Percentiles rank a stretch among this genome's conserved stretches.
Conservation (phyloP, 2,329 filamentous ascomycete genomes). For the Pochonia chlamydosporia region DNA sequence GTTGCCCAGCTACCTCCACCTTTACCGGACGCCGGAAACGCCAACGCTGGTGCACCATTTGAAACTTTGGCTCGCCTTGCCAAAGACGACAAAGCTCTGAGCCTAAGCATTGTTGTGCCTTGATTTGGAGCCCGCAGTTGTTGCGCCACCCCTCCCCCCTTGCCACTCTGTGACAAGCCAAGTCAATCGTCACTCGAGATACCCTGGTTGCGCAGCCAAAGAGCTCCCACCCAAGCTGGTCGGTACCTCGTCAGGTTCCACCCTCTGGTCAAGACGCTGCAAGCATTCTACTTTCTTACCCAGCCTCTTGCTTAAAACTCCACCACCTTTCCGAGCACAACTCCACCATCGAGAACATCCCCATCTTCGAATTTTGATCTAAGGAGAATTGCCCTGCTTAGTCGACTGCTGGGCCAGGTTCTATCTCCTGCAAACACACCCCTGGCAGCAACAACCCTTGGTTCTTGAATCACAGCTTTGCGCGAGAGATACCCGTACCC, state of each 20-base stretch:
- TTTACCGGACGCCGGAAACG: constrained; percentile 2
- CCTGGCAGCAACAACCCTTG: not conserved
- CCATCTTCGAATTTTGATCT: constrained; percentile 4
- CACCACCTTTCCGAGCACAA: not conserved
- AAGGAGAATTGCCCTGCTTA: not conserved
- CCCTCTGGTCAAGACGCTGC: constrained; percentile 5
- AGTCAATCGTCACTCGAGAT: constrained; percentile 4
- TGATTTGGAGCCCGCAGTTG: not conserved
- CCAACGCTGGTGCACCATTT: not conserved
- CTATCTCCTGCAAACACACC: not conserved
- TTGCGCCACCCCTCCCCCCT: constrained; percentile 4
- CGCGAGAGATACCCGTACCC: not conserved
- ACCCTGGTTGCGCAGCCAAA: constrained; percentile 6
- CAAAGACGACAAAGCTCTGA: not conserved
- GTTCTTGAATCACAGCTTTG: not conserved
- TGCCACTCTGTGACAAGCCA: constrained; percentile 10
- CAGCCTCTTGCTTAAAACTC: constrained; percentile 9
- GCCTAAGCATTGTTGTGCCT: not conserved
- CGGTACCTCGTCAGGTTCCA: constrained; percentile 9
- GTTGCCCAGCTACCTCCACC: constrained; percentile 1
- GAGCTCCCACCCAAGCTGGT: constrained; percentile 5
- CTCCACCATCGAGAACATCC: constrained; percentile 3
- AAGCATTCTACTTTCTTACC: constrained; percentile 7
- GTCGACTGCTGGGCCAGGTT: not conserved
- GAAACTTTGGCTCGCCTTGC: not conserved